Base-by-base conservation (phyloP, 495 filamentous ascomycete species). In the Penicillium daleae region DNA sequence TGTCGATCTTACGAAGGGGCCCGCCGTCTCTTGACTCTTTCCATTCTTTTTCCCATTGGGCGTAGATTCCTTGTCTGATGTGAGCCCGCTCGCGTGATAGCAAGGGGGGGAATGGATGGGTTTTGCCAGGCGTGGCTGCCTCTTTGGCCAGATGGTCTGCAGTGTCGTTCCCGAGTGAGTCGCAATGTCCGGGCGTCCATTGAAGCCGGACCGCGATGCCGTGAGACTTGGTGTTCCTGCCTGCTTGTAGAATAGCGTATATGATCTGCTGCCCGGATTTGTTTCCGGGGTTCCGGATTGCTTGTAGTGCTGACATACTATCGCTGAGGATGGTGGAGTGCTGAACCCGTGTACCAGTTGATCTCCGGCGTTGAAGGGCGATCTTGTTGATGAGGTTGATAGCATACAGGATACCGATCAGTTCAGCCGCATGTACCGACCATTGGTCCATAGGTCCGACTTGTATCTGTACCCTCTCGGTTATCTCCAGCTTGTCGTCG, bases 361-460 rank as follows among this genome's bases (percentile, higher is more conserved):
- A 21, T 10, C 22, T 59, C 6, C 31, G 17, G 2, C 50, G 59
- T 32, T 56, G 59, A n/a, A 49, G 63, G 39, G 49, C 62, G 13
- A 60, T 22, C 59, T 54, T 62, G 33, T 56, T 50, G 12, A 69
- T 39, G 24, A 68, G 51, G 40, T 51, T 62, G 59, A 69, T 60
- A 9, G 69, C 63, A 40, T 69, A 67, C 15, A 64, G 57, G 61
- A 69, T 67, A 6, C 60, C 62, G 17, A 69, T 59, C 24, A 71
- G 63, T 49, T 71, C 66, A 9, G 69, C 66, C 12, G 50, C 66
- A 37, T 71, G 62, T 12, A 69, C 65, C 15, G 65, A 72, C 67
- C 62, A 70, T 4, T 62, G 56, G n/a, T 70, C 63, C 57, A 65
- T 68, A 8, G 60, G 55, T 4, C 67, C 67, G 17, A 70, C 65